A percentile compares a stretch with the other conserved stretches of the same genome.
phyloP scores from a whole-genome alignment of 1,284 basidiomycete species.

The Xerocomus subilludens region DNA sequence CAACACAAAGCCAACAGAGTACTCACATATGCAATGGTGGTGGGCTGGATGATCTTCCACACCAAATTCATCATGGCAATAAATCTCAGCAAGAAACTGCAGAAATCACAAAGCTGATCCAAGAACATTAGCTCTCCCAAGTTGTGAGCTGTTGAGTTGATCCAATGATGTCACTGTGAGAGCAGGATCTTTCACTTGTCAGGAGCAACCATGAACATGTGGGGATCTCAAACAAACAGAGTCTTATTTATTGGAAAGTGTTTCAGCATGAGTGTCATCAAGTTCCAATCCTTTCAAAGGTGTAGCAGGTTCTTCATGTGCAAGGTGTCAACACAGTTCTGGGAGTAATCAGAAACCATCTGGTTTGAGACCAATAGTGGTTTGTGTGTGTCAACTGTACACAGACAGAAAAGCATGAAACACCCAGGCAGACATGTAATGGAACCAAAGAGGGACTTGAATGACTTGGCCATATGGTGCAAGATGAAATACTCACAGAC shows the following conservation, averaged over 20 bases:
- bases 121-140: conserved; percentile 92
- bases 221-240: conserved; percentile 93
- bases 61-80: conserved; percentile 96
- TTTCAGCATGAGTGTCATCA: conserved; percentile 95
- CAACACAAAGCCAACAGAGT: not conserved
- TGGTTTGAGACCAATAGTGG: conserved; percentile 90
- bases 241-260: conserved; percentile 94
- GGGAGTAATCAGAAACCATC: conserved; percentile 65
- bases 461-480: too few species aligned
- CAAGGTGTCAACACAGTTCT: conserved; percentile 95
- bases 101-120: conserved; percentile 96
- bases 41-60: conserved; percentile 88
- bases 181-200: conserved; percentile 94
- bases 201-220: conserved; percentile 91
- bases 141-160: conserved; percentile 99
- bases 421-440: conserved; percentile 89
- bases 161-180: conserved; percentile 99
- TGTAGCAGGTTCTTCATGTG: conserved; percentile 84
- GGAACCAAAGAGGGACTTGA: too few species aligned
- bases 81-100: conserved; percentile 99
- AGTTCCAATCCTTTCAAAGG: conserved; percentile 98
- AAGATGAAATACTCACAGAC: conserved; percentile 97
- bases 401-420: conserved; percentile 94
- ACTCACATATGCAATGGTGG: conserved; percentile 94
- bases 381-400: conserved; percentile 91